These are phyloP conservation scores for Thielaviopsis euricoi DNA, from an alignment of 2,329 filamentous ascomycete species.

Conservation along the genomic window DNA sequence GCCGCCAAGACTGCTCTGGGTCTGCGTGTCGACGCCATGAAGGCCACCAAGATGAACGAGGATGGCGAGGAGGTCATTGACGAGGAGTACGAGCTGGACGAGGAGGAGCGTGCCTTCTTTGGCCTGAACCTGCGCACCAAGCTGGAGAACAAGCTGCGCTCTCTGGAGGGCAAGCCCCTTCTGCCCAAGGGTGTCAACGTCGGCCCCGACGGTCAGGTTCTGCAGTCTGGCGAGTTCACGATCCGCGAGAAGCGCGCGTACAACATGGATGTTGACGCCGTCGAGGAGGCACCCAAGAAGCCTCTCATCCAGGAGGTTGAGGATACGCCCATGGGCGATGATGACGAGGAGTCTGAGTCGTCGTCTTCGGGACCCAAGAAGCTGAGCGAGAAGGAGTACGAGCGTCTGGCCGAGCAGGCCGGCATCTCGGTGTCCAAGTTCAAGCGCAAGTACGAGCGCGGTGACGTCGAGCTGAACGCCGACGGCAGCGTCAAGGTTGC, in stretches of 20 bases:
- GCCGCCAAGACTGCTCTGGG: slow-evolving; percentile 86
- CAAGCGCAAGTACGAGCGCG: slow-evolving; percentile 61
- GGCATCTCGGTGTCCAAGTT: slow-evolving; percentile 62
- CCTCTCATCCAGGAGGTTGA: slow-evolving; percentile 32
- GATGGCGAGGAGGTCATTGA: slow-evolving; percentile 41
- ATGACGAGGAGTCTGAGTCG: slow-evolving; percentile 21
- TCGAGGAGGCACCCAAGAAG: slow-evolving; percentile 32
- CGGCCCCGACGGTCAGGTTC: slow-evolving; percentile 51
- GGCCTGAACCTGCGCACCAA: slow-evolving; percentile 56
- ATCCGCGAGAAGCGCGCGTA: slow-evolving; percentile 89
- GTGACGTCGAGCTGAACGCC: slow-evolving; percentile 50
- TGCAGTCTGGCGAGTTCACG: slow-evolving; percentile 62
- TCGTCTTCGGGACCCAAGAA: slow-evolving; percentile 16
- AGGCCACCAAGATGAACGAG: slow-evolving; percentile 54
- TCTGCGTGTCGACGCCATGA: slow-evolving; percentile 67
- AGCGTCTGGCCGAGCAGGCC: slow-evolving; percentile 45
- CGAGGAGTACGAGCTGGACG: slow-evolving; percentile 55
- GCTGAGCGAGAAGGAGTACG: slow-evolving; percentile 21
- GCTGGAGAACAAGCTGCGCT: slow-evolving; percentile 60
- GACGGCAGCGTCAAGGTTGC: slow-evolving; percentile 50
- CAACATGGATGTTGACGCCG: slow-evolving; percentile 82
- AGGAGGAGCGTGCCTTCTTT: slow-evolving; percentile 74
- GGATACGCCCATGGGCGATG: slow-evolving; percentile 21
- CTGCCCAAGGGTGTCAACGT: slow-evolving; percentile 60
- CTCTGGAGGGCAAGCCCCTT: slow-evolving; percentile 79